Conservation (phyloP, 331 rosid genomes). For the Acacia concinna region DNA sequence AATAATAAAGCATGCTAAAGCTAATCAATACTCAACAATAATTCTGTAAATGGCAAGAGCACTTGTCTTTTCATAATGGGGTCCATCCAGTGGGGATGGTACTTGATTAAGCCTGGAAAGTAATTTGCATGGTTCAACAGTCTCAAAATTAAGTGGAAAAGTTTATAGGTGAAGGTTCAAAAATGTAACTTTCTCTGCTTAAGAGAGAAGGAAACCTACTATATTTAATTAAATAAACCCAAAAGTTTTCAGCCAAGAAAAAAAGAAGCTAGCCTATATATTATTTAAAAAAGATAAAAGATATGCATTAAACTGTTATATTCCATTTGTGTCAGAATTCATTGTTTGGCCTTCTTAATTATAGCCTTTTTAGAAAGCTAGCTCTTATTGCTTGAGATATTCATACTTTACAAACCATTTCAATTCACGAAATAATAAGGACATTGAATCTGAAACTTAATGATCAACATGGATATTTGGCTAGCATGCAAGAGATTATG, state of each 20-base stretch:
- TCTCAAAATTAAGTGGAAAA: background rate
- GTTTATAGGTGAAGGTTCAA: background rate
- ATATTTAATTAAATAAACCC: background rate
- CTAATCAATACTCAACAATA: constrained; percentile 18
- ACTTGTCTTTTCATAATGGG: constrained; percentile 29
- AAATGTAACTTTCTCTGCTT: background rate
- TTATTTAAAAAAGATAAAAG: background rate
- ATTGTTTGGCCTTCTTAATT: background rate
- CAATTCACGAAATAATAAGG: constrained; percentile 11
- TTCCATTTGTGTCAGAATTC: background rate
- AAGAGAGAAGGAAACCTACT: background rate
- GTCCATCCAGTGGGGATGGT: constrained; percentile 22
- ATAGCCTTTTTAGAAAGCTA: background rate
- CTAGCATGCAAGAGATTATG: constrained; percentile 24
- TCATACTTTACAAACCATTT: background rate
- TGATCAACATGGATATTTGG: background rate
- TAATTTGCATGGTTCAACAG: background rate
- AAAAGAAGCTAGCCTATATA: too few species aligned
- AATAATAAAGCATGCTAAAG: constrained; percentile 2
- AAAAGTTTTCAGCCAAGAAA: background rate
- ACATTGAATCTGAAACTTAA: background rate
- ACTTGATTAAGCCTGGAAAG: constrained; percentile 19
- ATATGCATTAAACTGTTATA: background rate
- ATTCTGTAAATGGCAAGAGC: constrained; percentile 8
- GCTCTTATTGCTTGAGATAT: background rate